Percentiles rank a stretch among this genome's conserved stretches.
These are phyloP conservation scores for Fusarium nodosum DNA, from an alignment of 2,329 filamentous ascomycete genomes.

Conservation along the genomic window DNA sequence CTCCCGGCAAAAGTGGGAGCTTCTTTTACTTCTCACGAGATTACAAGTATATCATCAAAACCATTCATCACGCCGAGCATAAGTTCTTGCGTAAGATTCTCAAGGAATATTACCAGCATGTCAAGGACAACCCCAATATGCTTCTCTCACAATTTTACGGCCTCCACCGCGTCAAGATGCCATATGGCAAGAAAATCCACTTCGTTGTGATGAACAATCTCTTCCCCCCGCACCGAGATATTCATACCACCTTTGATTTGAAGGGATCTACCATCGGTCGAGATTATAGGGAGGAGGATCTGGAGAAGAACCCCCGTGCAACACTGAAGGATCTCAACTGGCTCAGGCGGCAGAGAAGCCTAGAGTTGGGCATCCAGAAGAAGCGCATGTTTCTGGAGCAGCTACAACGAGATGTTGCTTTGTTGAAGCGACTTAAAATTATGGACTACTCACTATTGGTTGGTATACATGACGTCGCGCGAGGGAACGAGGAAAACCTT, in stretches of 20 bases:
- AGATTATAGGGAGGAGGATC: slow-evolving; percentile 88
- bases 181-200: slow-evolving; percentile 97
- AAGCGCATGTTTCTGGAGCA: slow-evolving; percentile 90
- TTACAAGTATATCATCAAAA: slow-evolving; percentile 99
- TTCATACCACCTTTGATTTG: slow-evolving; percentile 95
- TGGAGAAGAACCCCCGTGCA: slow-evolving; percentile 89
- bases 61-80: slow-evolving; percentile 95
- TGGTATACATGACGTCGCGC: slow-evolving; percentile 90
- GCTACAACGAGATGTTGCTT: slow-evolving; percentile 85
- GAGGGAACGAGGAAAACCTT: slow-evolving; percentile 95
- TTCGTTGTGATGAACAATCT: slow-evolving; percentile 99
- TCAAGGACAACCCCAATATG: slow-evolving; percentile 94
- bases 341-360: slow-evolving; percentile 84
- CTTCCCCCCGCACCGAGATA: slow-evolving; percentile 96
- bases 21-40: slow-evolving; percentile 99
- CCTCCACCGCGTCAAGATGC: slow-evolving; percentile 96
- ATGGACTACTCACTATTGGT: slow-evolving; percentile 99
- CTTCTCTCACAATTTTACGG: slow-evolving; percentile 98
- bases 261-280: slow-evolving; percentile 96
- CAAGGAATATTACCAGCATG: slow-evolving; percentile 93
- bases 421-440: slow-evolving; percentile 90
- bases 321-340: slow-evolving; percentile 98
- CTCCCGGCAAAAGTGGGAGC: slow-evolving; percentile 96
- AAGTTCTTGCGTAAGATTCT: slow-evolving; percentile 87
- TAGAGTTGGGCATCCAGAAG: slow-evolving; percentile 91